These are phyloP conservation scores for Acacia melanoxylon DNA, from an alignment of 306 rosid species.

Conservation along the genomic window DNA sequence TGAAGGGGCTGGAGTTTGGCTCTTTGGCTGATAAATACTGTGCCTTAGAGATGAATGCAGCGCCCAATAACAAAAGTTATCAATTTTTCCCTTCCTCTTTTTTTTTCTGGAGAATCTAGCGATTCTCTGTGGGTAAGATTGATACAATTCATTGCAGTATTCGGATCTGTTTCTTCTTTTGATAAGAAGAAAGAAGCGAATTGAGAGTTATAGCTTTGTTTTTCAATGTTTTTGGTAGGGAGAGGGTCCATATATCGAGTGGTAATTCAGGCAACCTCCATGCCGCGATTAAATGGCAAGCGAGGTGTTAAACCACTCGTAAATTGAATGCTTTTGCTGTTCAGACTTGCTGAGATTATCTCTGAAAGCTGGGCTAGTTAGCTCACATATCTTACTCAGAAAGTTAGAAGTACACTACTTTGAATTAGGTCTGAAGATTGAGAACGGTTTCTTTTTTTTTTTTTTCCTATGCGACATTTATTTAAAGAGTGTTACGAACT, in stretches of 20 bases:
- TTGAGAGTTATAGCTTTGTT: neutral
- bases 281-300: slow-evolving; percentile 41
- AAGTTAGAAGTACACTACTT: neutral
- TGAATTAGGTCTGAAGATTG: no score
- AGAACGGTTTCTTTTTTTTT: no score
- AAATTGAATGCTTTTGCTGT: slow-evolving; percentile 71
- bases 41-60: slow-evolving; percentile 93
- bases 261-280: slow-evolving; percentile 91
- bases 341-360: slow-evolving; percentile 80
- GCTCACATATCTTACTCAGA: slow-evolving; percentile 55
- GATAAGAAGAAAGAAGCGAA: neutral
- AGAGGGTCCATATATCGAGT: slow-evolving; percentile 38
- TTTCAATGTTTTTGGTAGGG: neutral
- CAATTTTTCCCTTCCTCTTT: slow-evolving; percentile 32
- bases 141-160: slow-evolving; percentile 29
- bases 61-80: slow-evolving; percentile 55
- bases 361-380: slow-evolving; percentile 95
- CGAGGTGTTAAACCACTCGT: slow-evolving; percentile 74
- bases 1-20: slow-evolving; percentile 85
- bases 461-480: no score
- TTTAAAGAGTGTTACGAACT: no score
- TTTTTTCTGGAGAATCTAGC: slow-evolving; percentile 31
- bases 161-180: neutral
- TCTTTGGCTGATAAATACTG: slow-evolving; percentile 57
- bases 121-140: slow-evolving; percentile 42